Evolutionary conservation across 768 basidiomycete species (phyloP), one percentile per base, ranked within the genome.

Genomic region (Naganishia friedmannii): DNA sequence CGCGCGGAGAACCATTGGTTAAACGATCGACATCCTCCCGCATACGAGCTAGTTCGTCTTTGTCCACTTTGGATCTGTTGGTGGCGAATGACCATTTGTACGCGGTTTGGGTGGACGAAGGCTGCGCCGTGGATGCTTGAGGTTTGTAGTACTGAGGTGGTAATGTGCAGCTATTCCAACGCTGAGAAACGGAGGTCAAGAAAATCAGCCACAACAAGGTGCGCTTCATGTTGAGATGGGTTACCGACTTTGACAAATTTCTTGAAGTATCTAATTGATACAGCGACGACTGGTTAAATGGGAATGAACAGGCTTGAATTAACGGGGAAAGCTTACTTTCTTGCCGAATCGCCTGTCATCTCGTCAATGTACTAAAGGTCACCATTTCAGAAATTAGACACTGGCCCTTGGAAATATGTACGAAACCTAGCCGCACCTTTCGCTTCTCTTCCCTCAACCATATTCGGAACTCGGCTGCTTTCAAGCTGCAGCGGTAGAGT

Each of bases 1-100:
- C 42, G 17, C 48, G 48, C 29, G 58, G 13, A 23, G 74, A 57
- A 3, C 75, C 79, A 70, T 85, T 81, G 1, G 85, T 86, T 0
- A 83, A 83, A 1, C 79, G 82, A 55, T 80, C 83, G 4, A 92
- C 88, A 66, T 86, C 85, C 67, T 85, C 85, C 29, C 88, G 86
- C 1, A 86, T 86, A 21, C 83, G 81, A 17, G 84, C 85, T n/a
- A 91, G 78, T 0, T 87, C 86, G 0, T 85, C 85, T 15, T 79
- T 80, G 42, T 92, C 89, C 0, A 84, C 85, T n/a, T 84, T 83
- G 23, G 86, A 86, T 2, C 82, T 77, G 68, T 90, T 90, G 23
- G 87, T 85, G 2, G 89, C 88, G 76, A 94, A 93, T 0, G 87
- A 86, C 92, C 92, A 94, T 82, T 90, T 92, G 81, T 92, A 93